Conservation (phyloP, 805 yeast species). For the Millerozyma miso region DNA sequence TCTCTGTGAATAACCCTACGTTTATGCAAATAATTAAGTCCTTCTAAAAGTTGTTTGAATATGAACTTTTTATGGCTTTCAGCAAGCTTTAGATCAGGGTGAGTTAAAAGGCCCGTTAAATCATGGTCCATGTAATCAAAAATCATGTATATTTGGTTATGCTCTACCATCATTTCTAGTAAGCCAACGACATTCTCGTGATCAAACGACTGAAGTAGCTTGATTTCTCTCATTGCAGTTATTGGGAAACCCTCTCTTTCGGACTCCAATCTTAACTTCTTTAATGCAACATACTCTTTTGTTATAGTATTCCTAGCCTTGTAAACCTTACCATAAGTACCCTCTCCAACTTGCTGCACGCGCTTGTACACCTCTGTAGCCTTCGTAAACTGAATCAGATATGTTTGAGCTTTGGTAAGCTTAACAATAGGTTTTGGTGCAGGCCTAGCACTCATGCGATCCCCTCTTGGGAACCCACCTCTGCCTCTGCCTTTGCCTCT, state of each 20-base stretch:
- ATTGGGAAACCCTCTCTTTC: conserved; percentile 96
- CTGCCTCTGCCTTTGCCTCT: conserved; percentile 1
- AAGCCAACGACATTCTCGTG: conserved; percentile 81
- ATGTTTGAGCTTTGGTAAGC: conserved; percentile 27
- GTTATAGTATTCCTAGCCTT: conserved; percentile 75
- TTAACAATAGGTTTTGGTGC: conserved; percentile 8
- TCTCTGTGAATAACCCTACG: conserved; percentile 73
- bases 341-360: conserved; percentile 94
- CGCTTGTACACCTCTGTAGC: conserved; percentile 53
- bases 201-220: conserved; percentile 73
- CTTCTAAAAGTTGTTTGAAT: conserved; percentile 62
- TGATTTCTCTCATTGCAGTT: conserved; percentile 89
- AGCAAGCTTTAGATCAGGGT: conserved; percentile 59
- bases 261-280: conserved; percentile 73
- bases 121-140: conserved; percentile 94
- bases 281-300: conserved; percentile 75
- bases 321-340: conserved; percentile 95
- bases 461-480: conserved; percentile 1
- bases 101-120: conserved; percentile 79
- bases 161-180: conserved; percentile 85
- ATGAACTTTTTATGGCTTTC: conserved; percentile 65
- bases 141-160: conserved; percentile 74
- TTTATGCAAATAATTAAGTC: conserved; percentile 64
- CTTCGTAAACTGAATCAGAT: conserved; percentile 24
- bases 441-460: background rate